Evolutionary conservation across 805 yeast genomes (phyloP), one percentile per base, ranked within the genome.

Genomic region (Clavispora fructus): DNA sequence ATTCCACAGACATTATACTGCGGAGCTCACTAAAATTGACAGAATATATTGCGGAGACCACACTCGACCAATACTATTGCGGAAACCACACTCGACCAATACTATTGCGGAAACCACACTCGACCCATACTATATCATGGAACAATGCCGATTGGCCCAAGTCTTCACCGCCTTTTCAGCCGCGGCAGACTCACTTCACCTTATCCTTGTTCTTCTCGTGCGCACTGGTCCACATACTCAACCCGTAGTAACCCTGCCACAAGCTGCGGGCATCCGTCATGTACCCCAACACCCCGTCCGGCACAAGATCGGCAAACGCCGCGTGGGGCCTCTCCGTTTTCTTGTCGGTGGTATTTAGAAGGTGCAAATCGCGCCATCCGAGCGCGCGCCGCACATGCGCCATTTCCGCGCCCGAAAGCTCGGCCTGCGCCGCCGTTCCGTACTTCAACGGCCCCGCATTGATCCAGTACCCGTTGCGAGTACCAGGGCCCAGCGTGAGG

Each of bases 401-500:
- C 41, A 91, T 60, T 59, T 91, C 97, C n/a, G 84, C 83, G 12
- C 78, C 69, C 35, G 82, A 82, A 28, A 89, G 67, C 61, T 91
- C 96, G 28, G 83, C 80, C 60, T 77, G 72, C 41, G 96, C 82
- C 44, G 90, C 86, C 2, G 89, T 80, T 0, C 97, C 97, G 71
- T 94, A 92, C 62, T 91, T 86, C 50, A 94, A 71, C 0, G 99
- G 99, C 0, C 99, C 99, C 12, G 82, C 73, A 60, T 94, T 92
- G 51, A 92, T 79, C 98, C 98, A 92, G 37, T 75, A 71, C 0
- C 87, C 83, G 4, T 74, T 74, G 8, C 68, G 70, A 8, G 58
- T 57, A 10, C 72, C 64, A 8, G 62, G 61, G 8, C 64, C 51
- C 37, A 33, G 37, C 13, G 63, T 48, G 31, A 83, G 56, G 10